Evolutionary conservation across 2,329 filamentous ascomycete genomes (phyloP), one percentile per base, ranked within the genome.

Genomic region (Colletotrichum spinosum): DNA sequence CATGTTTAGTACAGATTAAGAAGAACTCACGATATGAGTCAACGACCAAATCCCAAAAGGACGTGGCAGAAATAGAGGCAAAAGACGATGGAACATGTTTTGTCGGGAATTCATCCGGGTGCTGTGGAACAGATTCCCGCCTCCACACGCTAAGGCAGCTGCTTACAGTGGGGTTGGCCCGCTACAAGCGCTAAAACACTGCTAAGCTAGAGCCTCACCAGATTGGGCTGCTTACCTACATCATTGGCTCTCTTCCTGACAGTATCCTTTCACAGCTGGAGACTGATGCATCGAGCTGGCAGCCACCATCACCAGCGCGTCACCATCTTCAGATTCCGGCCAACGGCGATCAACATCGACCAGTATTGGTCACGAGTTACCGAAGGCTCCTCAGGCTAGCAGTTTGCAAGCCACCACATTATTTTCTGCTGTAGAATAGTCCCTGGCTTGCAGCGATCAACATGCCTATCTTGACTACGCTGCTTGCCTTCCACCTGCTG

Each of bases 41-140:
- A 25, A 25, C 25, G 25, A 25, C 25, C 25, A 25, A 4, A 25
- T 17, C 25, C 25, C 25, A 25, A 25, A 25, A 25, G 4, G 25
- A 25, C 25, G 25, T 25, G 25, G 25, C 4, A 25, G 25, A 25
- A 25, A 25, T 25, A 25, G 25, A 25, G 25, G 25, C 25, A 25
- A 25, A 4, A 25, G 25, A 25, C 25, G 4, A 5, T 25, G 25
- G 25, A 25, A 25, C 25, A 25, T 25, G 17, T 12, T 6, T 35
- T 11, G 12, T 34, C 17, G 46, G 39, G 37, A 25, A 41, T 17
- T 49, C 46, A 17, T 11, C 46, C 2, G 33, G 33, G 25, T 48
- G 48, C 49, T 37, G 50, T 10, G 38, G 33, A 44, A 46, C 34
- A 42, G 37, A 33, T 50, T 56, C 51, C 38, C 58, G 45, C 38